Percentiles rank a stretch among this genome's conserved stretches.
These are phyloP conservation scores for Stephania yunnanensis DNA, from an alignment of 164 flowering plant genomes.

Conservation along the genomic window DNA sequence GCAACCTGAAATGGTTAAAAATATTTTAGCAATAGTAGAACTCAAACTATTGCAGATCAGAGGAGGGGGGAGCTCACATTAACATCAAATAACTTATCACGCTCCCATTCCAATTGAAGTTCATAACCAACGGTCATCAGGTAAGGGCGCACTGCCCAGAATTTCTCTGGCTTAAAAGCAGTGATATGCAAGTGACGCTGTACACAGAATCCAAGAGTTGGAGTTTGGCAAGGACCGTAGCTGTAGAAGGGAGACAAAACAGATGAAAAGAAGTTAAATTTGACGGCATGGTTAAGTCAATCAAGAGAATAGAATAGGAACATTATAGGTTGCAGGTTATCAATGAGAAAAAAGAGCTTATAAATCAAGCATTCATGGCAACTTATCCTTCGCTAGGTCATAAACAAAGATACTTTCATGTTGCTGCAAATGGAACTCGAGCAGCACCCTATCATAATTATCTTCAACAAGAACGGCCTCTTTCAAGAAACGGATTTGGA, in stretches of 20 bases:
- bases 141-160: slow-evolving; percentile 71
- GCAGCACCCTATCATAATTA: not conserved
- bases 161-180: slow-evolving; percentile 86
- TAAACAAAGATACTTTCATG: not conserved
- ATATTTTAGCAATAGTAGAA: not conserved
- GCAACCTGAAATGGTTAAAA: slow-evolving; percentile 45
- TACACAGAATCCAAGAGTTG: slow-evolving; percentile 96
- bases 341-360: too few species aligned
- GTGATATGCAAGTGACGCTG: slow-evolving; percentile 84
- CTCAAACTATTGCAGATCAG: not conserved
- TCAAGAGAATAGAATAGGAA: not conserved
- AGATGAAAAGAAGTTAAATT: slow-evolving; percentile 4
- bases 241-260: slow-evolving; percentile 38
- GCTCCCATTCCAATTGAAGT: slow-evolving; percentile 83
- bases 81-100: slow-evolving; percentile 63
- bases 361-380: too few species aligned
- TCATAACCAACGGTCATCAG: slow-evolving; percentile 67
- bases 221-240: slow-evolving; percentile 98
- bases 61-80: slow-evolving; percentile 50
- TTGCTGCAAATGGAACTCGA: not conserved
- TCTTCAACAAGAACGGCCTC: too few species aligned
- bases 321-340: not conserved
- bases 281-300: slow-evolving; percentile 5
- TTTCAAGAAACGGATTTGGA: not conserved
- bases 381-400: not conserved